phyloP scores from a whole-genome alignment of 1,284 basidiomycete genomes.

The Tilletia caries region DNA sequence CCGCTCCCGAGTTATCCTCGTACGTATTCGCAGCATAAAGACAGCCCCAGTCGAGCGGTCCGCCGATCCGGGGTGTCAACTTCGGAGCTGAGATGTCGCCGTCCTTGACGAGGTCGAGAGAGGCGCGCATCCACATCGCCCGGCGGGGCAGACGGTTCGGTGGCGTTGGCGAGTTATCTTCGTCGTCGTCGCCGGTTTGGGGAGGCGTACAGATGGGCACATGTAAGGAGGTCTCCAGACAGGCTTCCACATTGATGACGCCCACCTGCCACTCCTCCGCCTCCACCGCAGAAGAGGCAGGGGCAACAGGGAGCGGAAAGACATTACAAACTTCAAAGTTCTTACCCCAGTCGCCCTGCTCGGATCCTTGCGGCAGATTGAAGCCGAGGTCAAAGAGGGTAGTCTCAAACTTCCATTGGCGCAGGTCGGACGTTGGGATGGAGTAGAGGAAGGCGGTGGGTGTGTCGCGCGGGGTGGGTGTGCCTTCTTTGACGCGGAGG shows the following conservation, averaged over 20 bases:
- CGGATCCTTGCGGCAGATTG: conserved; percentile 10
- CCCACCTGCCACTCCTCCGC: background rate
- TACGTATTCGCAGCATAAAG: conserved; percentile 38
- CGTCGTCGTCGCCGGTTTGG: background rate
- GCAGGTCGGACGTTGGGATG: conserved; percentile 27
- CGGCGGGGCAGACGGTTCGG: background rate
- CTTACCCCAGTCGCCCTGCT: conserved; percentile 36
- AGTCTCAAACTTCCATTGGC: conserved; percentile 30
- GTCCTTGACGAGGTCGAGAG: background rate
- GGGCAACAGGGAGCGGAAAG: conserved; percentile 16
- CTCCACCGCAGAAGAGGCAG: background rate
- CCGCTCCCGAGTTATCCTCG: conserved; percentile 19
- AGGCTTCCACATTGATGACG: background rate
- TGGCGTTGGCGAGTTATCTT: background rate
- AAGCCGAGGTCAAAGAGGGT: conserved; percentile 18
- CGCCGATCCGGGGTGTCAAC: conserved; percentile 25
- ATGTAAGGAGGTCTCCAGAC: background rate
- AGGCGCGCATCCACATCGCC: conserved; percentile 2
- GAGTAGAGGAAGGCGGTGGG: conserved; percentile 38
- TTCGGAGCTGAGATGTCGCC: background rate
- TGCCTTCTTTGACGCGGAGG: conserved; percentile 18
- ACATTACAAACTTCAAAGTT: conserved; percentile 45
- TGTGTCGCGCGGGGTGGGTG: conserved; percentile 16
- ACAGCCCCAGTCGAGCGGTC: conserved; percentile 35
- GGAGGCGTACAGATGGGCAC: background rate